These are phyloP conservation scores for Penstemon davidsonii DNA, from an alignment of 257 asterid species.

Conservation along the genomic window DNA sequence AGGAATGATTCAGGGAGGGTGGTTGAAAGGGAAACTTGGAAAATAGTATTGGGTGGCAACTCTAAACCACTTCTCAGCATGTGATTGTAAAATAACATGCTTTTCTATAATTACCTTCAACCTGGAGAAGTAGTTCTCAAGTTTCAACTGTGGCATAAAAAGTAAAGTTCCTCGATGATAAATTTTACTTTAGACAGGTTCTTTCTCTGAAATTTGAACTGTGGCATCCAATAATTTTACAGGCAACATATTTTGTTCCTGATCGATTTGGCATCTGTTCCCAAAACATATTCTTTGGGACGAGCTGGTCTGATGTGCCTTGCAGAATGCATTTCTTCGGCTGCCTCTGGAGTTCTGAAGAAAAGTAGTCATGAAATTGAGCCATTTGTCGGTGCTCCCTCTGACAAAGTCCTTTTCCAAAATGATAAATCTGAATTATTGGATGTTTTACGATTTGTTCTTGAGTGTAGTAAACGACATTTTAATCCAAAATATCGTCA, in stretches of 20 bases:
- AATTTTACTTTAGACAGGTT: background rate
- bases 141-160: background rate
- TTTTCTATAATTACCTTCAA: background rate
- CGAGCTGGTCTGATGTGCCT: slow-evolving; percentile 93
- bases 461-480: slow-evolving; percentile 84
- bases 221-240: no score
- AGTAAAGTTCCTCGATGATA: background rate
- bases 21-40: background rate
- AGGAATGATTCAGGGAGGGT: background rate
- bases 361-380: slow-evolving; percentile 32
- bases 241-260: slow-evolving; percentile 66
- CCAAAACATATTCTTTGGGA: slow-evolving; percentile 72
- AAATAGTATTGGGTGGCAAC: background rate
- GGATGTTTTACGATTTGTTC: slow-evolving; percentile 69
- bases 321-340: slow-evolving; percentile 75
- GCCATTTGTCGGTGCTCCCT: slow-evolving; percentile 28
- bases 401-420: slow-evolving; percentile 35
- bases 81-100: background rate
- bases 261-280: slow-evolving; percentile 54
- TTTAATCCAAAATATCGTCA: slow-evolving; percentile 78
- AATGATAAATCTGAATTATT: slow-evolving; percentile 56
- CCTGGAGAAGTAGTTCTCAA: background rate
- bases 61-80: background rate
- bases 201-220: slow-evolving; percentile 10
- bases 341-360: slow-evolving; percentile 55